Evolutionary conservation across 1,284 basidiomycete species (phyloP).

Genomic region (Thelephora terrestris): DNA sequence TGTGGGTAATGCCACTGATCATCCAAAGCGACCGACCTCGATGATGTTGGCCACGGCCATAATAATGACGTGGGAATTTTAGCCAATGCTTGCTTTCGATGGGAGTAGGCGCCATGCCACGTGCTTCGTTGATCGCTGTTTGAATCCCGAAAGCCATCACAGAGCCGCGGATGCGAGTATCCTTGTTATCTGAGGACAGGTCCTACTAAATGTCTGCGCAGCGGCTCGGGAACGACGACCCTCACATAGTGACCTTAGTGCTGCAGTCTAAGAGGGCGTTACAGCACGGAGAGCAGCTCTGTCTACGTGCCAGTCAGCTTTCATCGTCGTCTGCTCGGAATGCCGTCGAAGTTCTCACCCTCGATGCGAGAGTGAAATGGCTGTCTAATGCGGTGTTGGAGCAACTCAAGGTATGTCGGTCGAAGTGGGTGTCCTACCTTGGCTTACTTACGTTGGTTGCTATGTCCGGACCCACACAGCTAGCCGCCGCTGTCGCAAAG

Average conservation of each 20-base stretch:
- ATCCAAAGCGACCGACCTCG: no score
- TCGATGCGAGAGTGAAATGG: slow-evolving; percentile 72
- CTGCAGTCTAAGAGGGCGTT: slow-evolving; percentile 72
- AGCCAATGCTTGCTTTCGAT: no score
- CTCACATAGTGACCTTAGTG: slow-evolving; percentile 59
- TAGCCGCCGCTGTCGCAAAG: slow-evolving; percentile 62
- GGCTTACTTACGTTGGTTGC: slow-evolving; percentile 1
- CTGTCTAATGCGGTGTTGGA: slow-evolving; percentile 59
- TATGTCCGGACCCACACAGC: slow-evolving; percentile 26
- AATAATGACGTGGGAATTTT: no score
- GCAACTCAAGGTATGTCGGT: slow-evolving; percentile 51
- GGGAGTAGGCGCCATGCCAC: no score
- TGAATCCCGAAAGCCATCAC: no score
- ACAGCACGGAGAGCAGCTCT: slow-evolving; percentile 63
- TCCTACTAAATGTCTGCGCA: no score
- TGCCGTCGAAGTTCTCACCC: slow-evolving; percentile 57
- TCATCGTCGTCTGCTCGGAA: slow-evolving; percentile 52
- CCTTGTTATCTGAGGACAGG: no score
- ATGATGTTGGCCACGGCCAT: no score
- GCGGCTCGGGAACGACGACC: slow-evolving; percentile 12
- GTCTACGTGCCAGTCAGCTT: slow-evolving; percentile 48
- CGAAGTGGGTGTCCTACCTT: background rate
- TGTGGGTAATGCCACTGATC: no score
- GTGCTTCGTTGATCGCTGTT: no score
- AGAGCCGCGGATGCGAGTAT: no score